Percentiles rank a stretch among this genome's conserved stretches.
Conservation (phyloP, 331 rosid genomes). For the Erythrophleum ivorense region DNA sequence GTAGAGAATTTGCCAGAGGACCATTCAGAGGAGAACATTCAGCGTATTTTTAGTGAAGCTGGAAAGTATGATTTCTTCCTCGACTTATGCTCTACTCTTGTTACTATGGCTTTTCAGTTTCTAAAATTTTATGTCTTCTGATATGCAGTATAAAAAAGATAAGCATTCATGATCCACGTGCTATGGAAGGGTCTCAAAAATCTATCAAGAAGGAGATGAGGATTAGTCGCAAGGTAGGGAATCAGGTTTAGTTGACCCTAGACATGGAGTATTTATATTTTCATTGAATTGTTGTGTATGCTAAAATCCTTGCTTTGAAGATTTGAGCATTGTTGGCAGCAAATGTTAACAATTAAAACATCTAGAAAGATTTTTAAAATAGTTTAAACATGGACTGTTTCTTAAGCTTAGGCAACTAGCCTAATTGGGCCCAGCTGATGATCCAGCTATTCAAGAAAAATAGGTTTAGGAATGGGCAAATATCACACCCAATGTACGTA, state of each 20-base stretch:
- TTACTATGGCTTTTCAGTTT: slow-evolving; percentile 21
- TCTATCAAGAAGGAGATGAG: slow-evolving; percentile 60
- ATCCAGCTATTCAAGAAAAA: neutral
- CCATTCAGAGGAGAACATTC: slow-evolving; percentile 81
- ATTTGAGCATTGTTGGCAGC: neutral
- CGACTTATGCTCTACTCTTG: neutral
- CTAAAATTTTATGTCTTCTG: slow-evolving; percentile 29
- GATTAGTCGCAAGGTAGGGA: slow-evolving; percentile 69
- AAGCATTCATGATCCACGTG: slow-evolving; percentile 63
- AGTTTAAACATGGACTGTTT: neutral
- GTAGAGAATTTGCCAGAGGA: slow-evolving; percentile 91
- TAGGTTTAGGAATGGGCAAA: neutral
- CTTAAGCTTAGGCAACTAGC: neutral
- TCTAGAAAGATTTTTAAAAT: neutral
- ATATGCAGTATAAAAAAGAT: slow-evolving; percentile 71
- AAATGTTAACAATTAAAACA: neutral
- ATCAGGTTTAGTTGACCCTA: slow-evolving; percentile 21
- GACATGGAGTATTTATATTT: slow-evolving; percentile 16
- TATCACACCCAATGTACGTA: neutral
- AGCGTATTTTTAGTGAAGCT: slow-evolving; percentile 72
- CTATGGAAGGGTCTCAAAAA: slow-evolving; percentile 57
- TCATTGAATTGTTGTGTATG: slow-evolving; percentile 2
- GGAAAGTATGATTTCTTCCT: slow-evolving; percentile 74
- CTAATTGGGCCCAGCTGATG: neutral
- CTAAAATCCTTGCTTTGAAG: slow-evolving; percentile 22